Evolutionary conservation across 2,329 filamentous ascomycete genomes (phyloP), one percentile per base, ranked within the genome.

Genomic region (Beauveria medogensis): DNA sequence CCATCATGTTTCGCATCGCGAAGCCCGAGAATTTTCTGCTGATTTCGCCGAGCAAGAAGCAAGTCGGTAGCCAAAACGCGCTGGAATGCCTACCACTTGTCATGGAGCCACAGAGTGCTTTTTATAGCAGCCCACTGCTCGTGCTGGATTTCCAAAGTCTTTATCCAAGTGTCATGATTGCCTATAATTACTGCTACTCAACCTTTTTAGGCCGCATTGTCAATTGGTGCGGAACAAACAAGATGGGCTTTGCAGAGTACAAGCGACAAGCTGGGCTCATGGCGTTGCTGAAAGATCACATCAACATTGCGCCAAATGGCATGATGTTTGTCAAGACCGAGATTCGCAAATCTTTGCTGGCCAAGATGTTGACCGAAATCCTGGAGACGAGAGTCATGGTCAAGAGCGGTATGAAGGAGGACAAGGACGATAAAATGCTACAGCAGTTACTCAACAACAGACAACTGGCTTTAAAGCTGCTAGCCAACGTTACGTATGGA

Each of bases 151-250:
- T 99, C 65, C 93, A 97, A 70, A 96, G 91, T 63, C 77, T 99
- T 53, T 99, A 99, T 66, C 94, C 94, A 0, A 97, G 92, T 73
- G 88, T 97, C 63, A 97, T 99, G 92, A 97, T 99, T 70, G 94
- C 94, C 0, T 97, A 99, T 77, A 99, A 99, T 69, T 94, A 97
- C 71, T 99, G 94, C 76, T 99, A 99, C 71, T 97, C 94, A 0
- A 99, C 94, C 0, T 99, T 92, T 67, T 80, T 97, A 0, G 94
- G 94, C 0, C 85, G 94, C 34, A 86, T 96, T 44, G 84, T 86
- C 30, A 85, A 86, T 67, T 97, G 93, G 93, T 85, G 91, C n/a
- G 92, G 92, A 2, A 86, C 83, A 34, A 92, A 91, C 77, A 96
- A 97, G 75, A 91, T 99, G 88, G 94, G 94, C 0, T 96, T 97